These are phyloP conservation scores for Penicillium paxilli DNA, from an alignment of 495 filamentous ascomycete species.

Conservation along the genomic window DNA sequence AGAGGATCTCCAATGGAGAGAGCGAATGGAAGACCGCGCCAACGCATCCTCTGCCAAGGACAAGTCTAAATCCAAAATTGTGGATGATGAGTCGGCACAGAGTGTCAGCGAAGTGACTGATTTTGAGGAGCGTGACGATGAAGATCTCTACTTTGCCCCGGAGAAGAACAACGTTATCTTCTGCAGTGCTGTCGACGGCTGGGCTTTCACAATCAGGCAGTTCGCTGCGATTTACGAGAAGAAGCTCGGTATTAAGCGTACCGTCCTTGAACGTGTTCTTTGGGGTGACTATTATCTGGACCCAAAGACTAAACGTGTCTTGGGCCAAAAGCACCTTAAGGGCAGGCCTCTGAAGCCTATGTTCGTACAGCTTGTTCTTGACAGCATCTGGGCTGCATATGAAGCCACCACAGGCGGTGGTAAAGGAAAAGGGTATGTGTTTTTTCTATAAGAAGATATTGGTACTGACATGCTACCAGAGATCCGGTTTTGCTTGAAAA, in stretches of 20 bases:
- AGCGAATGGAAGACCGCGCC: constrained; percentile 83
- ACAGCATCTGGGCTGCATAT: constrained; percentile 97
- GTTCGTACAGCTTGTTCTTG: constrained; percentile 96
- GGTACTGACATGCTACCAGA: constrained; percentile 45
- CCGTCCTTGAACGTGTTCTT: constrained; percentile 87
- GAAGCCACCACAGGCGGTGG: constrained; percentile 81
- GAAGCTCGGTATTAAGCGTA: constrained; percentile 92
- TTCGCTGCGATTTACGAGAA: constrained; percentile 94
- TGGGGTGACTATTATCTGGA: constrained; percentile 98
- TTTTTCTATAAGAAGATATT: constrained; percentile 11
- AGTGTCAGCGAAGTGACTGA: constrained; percentile 45
- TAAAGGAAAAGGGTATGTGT: constrained; percentile 78
- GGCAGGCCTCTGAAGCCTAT: constrained; percentile 89
- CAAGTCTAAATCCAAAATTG: constrained; percentile 35
- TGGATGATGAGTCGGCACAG: constrained; percentile 52
- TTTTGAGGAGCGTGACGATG: constrained; percentile 92
- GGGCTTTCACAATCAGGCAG: constrained; percentile 95
- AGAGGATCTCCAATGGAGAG: constrained; percentile 94
- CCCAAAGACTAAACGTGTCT: constrained; percentile 92
- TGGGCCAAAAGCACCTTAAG: constrained; percentile 90
- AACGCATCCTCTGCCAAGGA: constrained; percentile 52
- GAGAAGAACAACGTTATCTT: constrained; percentile 99
- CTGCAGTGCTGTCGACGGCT: constrained; percentile 93
- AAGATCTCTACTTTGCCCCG: constrained; percentile 96
- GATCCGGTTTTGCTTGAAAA: constrained; percentile 85